A percentile compares a stretch with the other conserved stretches of the same genome.
Conservation (phyloP, 2,329 filamentous ascomycete species). For the Pseudocercospora musae region DNA sequence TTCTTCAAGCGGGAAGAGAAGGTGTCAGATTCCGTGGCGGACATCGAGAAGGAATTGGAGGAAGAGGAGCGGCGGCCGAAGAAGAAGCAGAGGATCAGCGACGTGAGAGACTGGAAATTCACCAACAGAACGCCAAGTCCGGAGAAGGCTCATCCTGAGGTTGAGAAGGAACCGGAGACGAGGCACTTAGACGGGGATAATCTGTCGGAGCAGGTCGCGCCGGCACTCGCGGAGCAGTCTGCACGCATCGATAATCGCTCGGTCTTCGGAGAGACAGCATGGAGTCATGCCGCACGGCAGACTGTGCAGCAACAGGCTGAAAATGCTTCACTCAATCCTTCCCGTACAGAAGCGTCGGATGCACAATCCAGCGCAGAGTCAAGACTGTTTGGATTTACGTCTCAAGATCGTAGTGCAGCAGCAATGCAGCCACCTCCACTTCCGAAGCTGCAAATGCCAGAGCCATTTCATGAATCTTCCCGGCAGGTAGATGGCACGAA, state of each 20-base stretch:
- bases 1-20: slow-evolving; percentile 49
- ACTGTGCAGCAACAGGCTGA: not conserved
- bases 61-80: slow-evolving; percentile 51
- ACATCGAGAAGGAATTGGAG: slow-evolving; percentile 60
- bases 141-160: slow-evolving; percentile 44
- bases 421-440: slow-evolving; percentile 27
- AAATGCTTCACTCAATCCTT: not conserved
- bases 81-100: slow-evolving; percentile 68
- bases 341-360: not conserved
- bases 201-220: not conserved
- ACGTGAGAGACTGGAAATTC: slow-evolving; percentile 71
- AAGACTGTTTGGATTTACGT: not conserved
- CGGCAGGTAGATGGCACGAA: slow-evolving; percentile 1
- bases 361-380: not conserved
- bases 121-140: slow-evolving; percentile 69
- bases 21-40: slow-evolving; percentile 65
- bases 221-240: not conserved
- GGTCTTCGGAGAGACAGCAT: not conserved
- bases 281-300: not conserved
- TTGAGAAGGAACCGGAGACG: not conserved
- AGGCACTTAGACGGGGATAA: not conserved
- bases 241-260: not conserved
- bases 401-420: not conserved
- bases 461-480: not conserved
- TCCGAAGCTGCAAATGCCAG: slow-evolving; percentile 26